Evolutionary conservation across 768 basidiomycete genomes (phyloP).

Genomic region (Amanita muscaria): DNA sequence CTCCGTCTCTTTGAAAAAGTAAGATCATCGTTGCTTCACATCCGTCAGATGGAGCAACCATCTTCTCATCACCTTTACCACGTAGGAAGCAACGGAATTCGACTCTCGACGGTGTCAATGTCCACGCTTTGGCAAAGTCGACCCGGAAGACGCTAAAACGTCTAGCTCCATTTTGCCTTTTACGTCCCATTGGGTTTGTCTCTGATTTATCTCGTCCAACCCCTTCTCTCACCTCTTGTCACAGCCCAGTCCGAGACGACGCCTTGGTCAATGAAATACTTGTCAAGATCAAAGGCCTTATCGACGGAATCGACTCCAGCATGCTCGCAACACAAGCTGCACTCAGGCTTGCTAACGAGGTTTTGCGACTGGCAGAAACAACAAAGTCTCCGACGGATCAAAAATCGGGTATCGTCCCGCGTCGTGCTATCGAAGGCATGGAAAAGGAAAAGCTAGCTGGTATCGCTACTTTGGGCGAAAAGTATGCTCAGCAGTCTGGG

Average conservation of each 20-base stretch:
- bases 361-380: conserved; percentile 17
- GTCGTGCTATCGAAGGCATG: conserved; percentile 11
- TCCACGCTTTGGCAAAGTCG: conserved; percentile 20
- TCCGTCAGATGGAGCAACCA: too few relatives aligned
- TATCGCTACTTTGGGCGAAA: conserved; percentile 20
- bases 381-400: conserved; percentile 10
- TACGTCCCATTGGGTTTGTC: conserved; percentile 18
- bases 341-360: conserved; percentile 20
- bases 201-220: not conserved
- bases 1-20: too few relatives aligned
- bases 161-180: conserved; percentile 27
- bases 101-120: conserved; percentile 15
- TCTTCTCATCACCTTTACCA: too few relatives aligned
- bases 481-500: conserved; percentile 19
- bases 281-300: conserved; percentile 18
- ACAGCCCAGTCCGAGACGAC: not conserved
- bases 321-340: conserved; percentile 22
- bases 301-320: conserved; percentile 22
- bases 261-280: conserved; percentile 21
- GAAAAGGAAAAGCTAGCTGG: conserved; percentile 16
- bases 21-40: not conserved
- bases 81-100: conserved; percentile 3
- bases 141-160: conserved; percentile 30
- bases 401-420: conserved; percentile 10
- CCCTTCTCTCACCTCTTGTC: not conserved